Conservation (phyloP, 2,329 filamentous ascomycete species). For the Chaetomium olivaceum region DNA sequence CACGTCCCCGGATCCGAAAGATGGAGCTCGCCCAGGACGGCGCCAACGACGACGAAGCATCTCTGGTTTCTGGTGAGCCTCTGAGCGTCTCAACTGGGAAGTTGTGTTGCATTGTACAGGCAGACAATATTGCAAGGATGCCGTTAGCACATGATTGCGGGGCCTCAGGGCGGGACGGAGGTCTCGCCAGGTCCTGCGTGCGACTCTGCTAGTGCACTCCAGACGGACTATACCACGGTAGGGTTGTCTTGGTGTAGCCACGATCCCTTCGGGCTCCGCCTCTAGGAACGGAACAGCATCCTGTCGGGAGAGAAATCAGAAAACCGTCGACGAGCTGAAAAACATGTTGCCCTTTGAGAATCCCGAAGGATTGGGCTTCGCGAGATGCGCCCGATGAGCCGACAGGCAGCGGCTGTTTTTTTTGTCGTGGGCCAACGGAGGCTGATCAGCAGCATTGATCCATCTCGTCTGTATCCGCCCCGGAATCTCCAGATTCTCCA, state of each 20-base stretch:
- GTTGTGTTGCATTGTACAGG: slow-evolving; percentile 16
- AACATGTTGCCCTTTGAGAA: not conserved
- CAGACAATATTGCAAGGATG: slow-evolving; percentile 12
- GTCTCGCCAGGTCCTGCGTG: slow-evolving; percentile 18
- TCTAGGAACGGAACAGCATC: not conserved
- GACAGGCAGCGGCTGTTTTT: not conserved
- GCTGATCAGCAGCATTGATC: not conserved
- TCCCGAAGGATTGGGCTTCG: slow-evolving; percentile 9
- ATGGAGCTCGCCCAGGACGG: not conserved
- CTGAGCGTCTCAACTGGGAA: slow-evolving; percentile 7
- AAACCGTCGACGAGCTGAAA: slow-evolving; percentile 2
- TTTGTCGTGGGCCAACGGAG: not conserved
- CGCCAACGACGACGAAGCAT: not conserved
- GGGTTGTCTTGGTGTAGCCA: not conserved
- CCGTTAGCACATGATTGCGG: slow-evolving; percentile 9
- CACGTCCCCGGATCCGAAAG: slow-evolving; percentile 6
- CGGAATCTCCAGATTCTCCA: not conserved
- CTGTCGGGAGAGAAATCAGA: not conserved
- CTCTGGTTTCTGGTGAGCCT: not conserved
- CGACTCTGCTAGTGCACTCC: slow-evolving; percentile 7
- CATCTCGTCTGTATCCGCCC: not conserved
- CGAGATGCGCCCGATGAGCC: slow-evolving; percentile 16
- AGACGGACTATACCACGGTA: not conserved
- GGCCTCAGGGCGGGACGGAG: not conserved
- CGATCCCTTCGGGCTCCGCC: not conserved